These are phyloP conservation scores for Rhodotorula sphaerocarpa DNA, from an alignment of 768 basidiomycete genomes.

Conservation along the genomic window DNA sequence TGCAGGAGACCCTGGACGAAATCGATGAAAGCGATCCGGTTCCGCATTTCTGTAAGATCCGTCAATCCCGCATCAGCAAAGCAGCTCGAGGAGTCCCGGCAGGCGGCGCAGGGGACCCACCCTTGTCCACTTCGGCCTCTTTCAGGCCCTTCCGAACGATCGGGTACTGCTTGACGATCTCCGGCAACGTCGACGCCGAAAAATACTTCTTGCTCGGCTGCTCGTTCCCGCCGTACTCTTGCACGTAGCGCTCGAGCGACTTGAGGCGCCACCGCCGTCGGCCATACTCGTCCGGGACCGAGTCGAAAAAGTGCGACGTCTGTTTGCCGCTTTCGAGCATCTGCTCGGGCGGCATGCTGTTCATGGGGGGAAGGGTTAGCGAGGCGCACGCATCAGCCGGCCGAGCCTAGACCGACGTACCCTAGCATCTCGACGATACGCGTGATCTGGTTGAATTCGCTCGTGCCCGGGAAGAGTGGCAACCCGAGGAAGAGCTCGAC, in stretches of 20 bases:
- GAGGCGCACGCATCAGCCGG: neutral
- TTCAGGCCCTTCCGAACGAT: conserved; percentile 76
- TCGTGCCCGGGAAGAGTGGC: conserved; percentile 94
- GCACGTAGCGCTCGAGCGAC: conserved; percentile 84
- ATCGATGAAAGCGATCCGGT: conserved; percentile 89
- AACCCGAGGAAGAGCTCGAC: conserved; percentile 95
- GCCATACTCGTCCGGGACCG: conserved; percentile 60
- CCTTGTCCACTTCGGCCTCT: conserved; percentile 57
- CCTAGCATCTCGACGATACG: conserved; percentile 98
- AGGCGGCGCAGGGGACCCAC: conserved; percentile 16
- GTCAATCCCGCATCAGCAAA: neutral
- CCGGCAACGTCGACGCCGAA: conserved; percentile 82
- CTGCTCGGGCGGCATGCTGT: conserved; percentile 75
- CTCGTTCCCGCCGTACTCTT: conserved; percentile 89
- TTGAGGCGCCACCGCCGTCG: conserved; percentile 76
- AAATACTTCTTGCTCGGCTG: conserved; percentile 99
- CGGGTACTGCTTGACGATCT: conserved; percentile 94
- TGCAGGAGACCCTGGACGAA: conserved; percentile 91
- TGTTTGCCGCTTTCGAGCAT: conserved; percentile 97
- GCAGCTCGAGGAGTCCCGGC: neutral
- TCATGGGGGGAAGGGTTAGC: neutral
- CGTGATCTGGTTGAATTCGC: conserved; percentile 97
- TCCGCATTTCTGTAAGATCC: conserved; percentile 66
- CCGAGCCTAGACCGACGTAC: conserved; percentile 50
- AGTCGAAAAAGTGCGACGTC: conserved; percentile 83